phyloP scores from a whole-genome alignment of 441 rosid species.

The Daphne laureola region DNA sequence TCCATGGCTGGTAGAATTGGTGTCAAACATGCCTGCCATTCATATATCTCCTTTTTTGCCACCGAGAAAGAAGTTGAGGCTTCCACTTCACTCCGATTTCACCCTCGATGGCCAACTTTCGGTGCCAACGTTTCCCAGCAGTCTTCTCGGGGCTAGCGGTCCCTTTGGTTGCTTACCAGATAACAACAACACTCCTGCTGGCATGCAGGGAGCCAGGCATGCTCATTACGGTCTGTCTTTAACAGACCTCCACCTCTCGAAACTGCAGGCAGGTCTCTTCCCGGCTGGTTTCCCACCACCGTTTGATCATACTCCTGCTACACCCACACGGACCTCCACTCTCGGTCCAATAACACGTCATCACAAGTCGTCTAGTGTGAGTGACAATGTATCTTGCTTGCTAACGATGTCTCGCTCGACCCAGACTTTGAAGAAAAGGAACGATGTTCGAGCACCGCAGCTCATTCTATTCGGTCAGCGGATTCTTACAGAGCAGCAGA shows the following conservation, averaged over 20 bases:
- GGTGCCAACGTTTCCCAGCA: constrained; percentile 29
- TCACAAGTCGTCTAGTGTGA: constrained; percentile 35
- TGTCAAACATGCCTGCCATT: constrained; percentile 33
- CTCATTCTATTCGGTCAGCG: constrained; percentile 38
- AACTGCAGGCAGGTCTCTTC: constrained; percentile 39
- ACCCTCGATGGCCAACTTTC: constrained; percentile 28
- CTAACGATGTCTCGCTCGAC: constrained; percentile 26
- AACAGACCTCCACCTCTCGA: constrained; percentile 44
- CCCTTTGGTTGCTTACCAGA: constrained; percentile 39
- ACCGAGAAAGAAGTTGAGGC: constrained; percentile 32
- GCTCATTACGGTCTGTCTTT: constrained; percentile 52
- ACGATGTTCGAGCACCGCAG: constrained; percentile 21
- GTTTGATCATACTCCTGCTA: constrained; percentile 23
- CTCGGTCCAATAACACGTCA: constrained; percentile 21
- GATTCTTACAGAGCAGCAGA: constrained; percentile 42
- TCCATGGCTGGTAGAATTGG: constrained; percentile 53
- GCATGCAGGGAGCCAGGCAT: constrained; percentile 71
- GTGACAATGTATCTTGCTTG: constrained; percentile 42
- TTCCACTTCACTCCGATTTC: constrained; percentile 26
- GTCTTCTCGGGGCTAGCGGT: constrained; percentile 24
- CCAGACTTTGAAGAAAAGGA: constrained; percentile 19
- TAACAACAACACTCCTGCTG: constrained; percentile 38
- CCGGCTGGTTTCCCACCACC: constrained; percentile 32
- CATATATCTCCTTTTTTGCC: constrained; percentile 37
- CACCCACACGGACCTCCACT: constrained; percentile 18